Evolutionary conservation across 2,329 filamentous ascomycete species (phyloP), one percentile per base, ranked within the genome.

Genomic region (Fusarium heterosporum): DNA sequence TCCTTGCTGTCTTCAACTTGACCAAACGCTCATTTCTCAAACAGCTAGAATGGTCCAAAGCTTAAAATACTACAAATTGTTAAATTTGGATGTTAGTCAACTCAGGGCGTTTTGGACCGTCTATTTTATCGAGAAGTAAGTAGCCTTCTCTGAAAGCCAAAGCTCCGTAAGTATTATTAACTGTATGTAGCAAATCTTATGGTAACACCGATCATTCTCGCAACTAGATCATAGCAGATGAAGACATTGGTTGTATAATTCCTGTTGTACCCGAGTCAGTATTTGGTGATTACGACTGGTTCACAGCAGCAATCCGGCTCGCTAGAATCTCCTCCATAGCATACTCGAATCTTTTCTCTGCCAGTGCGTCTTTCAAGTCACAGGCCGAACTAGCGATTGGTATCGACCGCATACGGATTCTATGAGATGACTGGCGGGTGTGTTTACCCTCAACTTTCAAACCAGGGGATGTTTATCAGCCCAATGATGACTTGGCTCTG

Each of bases 91-190:
- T 14, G 54, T 64, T 38, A 54, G 61, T 30, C 28, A 57, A 32
- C 30, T 64, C 54, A 54, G 72, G 39, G 75, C 75, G 0, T 82
- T 81, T 50, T 82, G 79, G 79, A 76, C 78, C 1, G 70, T 81
- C 16, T 81, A 80, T 50, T 68, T 69, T 11, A 39, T 81, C 17
- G 80, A 82, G 45, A 81, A 81, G 26, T 13, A 25, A 11, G 22
- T 17, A 10, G 19, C 17, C 10, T 41, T 41, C 39, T 41, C 39
- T 22, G 39, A 41, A 25, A 17, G 39, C 39, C 39, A 41, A 41
- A 25, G 39, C 39, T 41, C 39, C 11, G 39, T 41, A 25, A 25
- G 39, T 25, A 22, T 22, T 22, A 22, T 22, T 22, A 22, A 22
- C 22, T 22, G 6, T 22, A 4, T 22, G 22, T 22, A 22, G 22